Conservation (phyloP, 768 basidiomycete species). For the Lactarius psammicola region DNA sequence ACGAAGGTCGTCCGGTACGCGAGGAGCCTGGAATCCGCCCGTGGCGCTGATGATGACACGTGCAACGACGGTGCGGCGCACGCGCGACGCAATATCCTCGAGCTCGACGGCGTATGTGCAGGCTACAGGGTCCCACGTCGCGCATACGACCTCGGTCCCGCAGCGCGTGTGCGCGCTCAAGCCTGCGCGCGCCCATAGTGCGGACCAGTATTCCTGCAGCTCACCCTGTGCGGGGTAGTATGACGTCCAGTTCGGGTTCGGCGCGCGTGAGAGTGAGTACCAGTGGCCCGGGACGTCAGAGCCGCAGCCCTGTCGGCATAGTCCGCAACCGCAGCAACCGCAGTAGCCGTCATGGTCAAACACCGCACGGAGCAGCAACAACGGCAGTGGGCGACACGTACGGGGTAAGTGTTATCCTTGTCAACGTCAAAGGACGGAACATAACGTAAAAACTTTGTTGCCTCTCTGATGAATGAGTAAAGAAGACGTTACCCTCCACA, state of each 20-base stretch:
- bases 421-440: background rate
- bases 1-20: conserved; percentile 31
- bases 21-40: conserved; percentile 32
- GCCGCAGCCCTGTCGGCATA: conserved; percentile 31
- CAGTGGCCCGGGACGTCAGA: conserved; percentile 33
- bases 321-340: background rate
- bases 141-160: conserved; percentile 34
- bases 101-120: conserved; percentile 34
- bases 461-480: background rate
- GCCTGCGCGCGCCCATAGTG: conserved; percentile 28
- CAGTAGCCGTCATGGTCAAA: background rate
- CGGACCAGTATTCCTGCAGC: conserved; percentile 34
- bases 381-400: conserved; percentile 15
- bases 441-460: background rate
- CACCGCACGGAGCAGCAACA: background rate
- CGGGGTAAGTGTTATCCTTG: conserved; percentile 34
- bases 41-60: conserved; percentile 35
- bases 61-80: conserved; percentile 24
- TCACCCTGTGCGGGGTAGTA: conserved; percentile 33
- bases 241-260: conserved; percentile 33
- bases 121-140: conserved; percentile 33
- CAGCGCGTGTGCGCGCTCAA: conserved; percentile 31
- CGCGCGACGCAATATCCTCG: conserved; percentile 20
- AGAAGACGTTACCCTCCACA: conserved; percentile 32
- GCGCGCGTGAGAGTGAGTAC: conserved; percentile 35